Percentiles rank a stretch among this genome's conserved stretches.
These are phyloP conservation scores for Didymella segeticola DNA, from an alignment of 2,329 filamentous ascomycete genomes.

Conservation along the genomic window DNA sequence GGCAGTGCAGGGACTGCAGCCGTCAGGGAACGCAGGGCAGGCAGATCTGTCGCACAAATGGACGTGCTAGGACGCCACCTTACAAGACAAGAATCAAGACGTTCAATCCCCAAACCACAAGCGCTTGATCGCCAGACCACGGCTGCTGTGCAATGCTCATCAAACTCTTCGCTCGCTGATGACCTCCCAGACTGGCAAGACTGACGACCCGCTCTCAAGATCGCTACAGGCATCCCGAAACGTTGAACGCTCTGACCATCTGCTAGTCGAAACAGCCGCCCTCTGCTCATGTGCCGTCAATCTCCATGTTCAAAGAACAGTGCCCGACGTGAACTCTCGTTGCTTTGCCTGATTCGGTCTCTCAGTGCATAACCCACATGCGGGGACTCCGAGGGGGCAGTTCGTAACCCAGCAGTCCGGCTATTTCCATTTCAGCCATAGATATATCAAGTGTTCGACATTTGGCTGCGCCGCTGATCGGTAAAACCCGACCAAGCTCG, in stretches of 20 bases:
- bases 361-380: conserved; percentile 4
- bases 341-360: conserved; percentile 3
- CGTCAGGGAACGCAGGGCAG: conserved; percentile 19
- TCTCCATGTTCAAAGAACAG: conserved; percentile 1
- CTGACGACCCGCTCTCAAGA: conserved; percentile 10
- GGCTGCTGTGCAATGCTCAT: conserved; percentile 8
- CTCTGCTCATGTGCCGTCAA: conserved; percentile 17
- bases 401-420: background rate
- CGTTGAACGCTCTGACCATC: conserved; percentile 7
- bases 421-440: background rate
- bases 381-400: conserved; percentile 3
- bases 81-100: conserved; percentile 16
- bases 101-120: conserved; percentile 14
- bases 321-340: conserved; percentile 6
- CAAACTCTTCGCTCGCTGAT: background rate
- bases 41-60: conserved; percentile 14
- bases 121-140: conserved; percentile 6
- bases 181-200: conserved; percentile 1
- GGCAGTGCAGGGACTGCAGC: conserved; percentile 17
- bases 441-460: no score
- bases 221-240: conserved; percentile 20
- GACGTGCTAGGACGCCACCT: conserved; percentile 14
- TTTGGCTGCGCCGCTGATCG: no score
- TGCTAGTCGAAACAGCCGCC: conserved; percentile 20
- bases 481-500: no score